phyloP scores from a whole-genome alignment of 78 protist genomes.

The Guillardia theta region DNA sequence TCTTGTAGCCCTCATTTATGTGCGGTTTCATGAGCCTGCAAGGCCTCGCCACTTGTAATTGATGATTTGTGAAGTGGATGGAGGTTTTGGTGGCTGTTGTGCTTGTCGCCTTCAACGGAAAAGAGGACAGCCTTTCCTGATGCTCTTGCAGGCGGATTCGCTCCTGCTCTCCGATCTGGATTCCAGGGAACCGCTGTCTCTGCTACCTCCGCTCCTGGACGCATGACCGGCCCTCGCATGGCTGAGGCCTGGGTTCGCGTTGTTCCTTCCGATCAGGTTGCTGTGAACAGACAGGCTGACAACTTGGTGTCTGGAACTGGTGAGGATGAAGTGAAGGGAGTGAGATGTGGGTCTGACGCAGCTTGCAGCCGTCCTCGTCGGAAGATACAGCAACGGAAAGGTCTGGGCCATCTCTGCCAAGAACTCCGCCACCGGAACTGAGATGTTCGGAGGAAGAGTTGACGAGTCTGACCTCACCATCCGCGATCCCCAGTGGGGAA shows the following conservation, averaged over 20 bases:
- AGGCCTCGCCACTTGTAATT: not conserved
- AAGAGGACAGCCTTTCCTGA: not conserved
- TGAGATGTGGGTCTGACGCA: too few species aligned
- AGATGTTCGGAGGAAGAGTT: constrained; percentile 29
- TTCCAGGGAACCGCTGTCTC: not conserved
- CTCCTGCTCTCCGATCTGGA: not conserved
- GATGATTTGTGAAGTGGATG: not conserved
- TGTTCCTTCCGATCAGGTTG: not conserved
- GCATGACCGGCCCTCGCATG: constrained; percentile 11
- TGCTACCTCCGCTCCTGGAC: not conserved
- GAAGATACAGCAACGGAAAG: constrained; percentile 18
- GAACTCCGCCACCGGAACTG: constrained; percentile 35
- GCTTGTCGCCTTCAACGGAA: not conserved
- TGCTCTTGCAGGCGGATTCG: not conserved
- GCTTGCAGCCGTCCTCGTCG: constrained; percentile 2
- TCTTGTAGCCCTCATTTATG: not conserved
- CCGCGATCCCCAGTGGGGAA: constrained; percentile 34
- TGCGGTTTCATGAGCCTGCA: not conserved
- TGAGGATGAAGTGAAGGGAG: too few species aligned
- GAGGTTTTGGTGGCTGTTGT: not conserved
- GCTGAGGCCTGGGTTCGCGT: constrained; percentile 37
- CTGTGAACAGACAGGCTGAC: not conserved
- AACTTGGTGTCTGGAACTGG: not conserved
- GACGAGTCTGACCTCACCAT: constrained; percentile 12
- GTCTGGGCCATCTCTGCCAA: constrained; percentile 25